A percentile compares a stretch with the other conserved stretches of the same genome.
phyloP scores from a whole-genome alignment of 495 filamentous ascomycete genomes.

The Aspergillus taichungensis region DNA sequence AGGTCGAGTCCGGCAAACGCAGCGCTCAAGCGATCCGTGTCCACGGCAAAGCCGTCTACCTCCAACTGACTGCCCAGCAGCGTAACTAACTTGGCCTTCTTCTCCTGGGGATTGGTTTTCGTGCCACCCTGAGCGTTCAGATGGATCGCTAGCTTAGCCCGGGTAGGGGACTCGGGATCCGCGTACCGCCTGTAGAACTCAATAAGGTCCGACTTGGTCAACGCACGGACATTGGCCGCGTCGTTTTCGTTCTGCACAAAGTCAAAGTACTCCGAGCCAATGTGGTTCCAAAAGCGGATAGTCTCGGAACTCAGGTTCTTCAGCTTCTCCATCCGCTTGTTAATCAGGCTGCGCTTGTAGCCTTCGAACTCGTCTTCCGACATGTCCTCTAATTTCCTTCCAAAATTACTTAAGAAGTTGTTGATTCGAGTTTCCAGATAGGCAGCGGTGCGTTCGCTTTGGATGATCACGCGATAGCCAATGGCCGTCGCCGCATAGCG shows the following conservation, averaged over 20 bases:
- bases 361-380: slow-evolving; percentile 76
- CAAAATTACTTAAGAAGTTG: slow-evolving; percentile 62
- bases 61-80: slow-evolving; percentile 43
- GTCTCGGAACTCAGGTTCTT: slow-evolving; percentile 89
- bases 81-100: slow-evolving; percentile 46
- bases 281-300: slow-evolving; percentile 71
- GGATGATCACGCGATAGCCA: slow-evolving; percentile 84
- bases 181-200: slow-evolving; percentile 75
- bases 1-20: slow-evolving; percentile 42
- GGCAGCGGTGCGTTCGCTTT: slow-evolving; percentile 75
- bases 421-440: slow-evolving; percentile 87
- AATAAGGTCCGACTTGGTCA: slow-evolving; percentile 71
- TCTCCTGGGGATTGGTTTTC: slow-evolving; percentile 34
- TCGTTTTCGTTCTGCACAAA: slow-evolving; percentile 77
- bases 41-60: slow-evolving; percentile 37
- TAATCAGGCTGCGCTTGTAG: slow-evolving; percentile 84
- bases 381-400: slow-evolving; percentile 62
- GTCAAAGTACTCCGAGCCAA: slow-evolving; percentile 79
- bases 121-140: slow-evolving; percentile 61
- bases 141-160: slow-evolving; percentile 78
- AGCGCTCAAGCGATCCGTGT: slow-evolving; percentile 32
- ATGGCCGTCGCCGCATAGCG: slow-evolving; percentile 61
- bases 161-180: slow-evolving; percentile 56
- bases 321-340: slow-evolving; percentile 80
- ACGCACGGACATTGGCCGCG: slow-evolving; percentile 58